phyloP scores from a whole-genome alignment of 306 rosid species.

The Medicago truncatula region DNA sequence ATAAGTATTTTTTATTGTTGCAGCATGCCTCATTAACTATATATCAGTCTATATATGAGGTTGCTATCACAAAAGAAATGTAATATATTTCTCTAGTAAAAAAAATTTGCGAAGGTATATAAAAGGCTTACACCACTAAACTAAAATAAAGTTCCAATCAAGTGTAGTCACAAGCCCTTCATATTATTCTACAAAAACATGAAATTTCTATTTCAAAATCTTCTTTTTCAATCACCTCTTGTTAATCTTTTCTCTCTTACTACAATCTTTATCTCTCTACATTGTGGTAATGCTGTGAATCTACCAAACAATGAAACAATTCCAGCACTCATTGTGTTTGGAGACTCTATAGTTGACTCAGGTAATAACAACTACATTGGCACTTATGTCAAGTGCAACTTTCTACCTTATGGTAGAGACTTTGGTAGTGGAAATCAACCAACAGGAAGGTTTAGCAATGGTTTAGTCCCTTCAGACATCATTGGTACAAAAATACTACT shows the following conservation, averaged over 20 bases:
- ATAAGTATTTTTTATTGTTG: no score
- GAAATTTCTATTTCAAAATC: constrained; percentile 30
- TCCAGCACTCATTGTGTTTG: constrained; percentile 70
- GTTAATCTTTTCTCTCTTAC: constrained; percentile 23
- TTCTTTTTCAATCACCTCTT: background rate
- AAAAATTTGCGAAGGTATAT: background rate
- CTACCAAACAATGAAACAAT: constrained; percentile 52
- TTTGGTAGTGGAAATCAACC: constrained; percentile 52
- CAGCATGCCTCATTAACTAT: no score
- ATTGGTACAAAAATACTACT: constrained; percentile 42
- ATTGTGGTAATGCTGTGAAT: constrained; percentile 13
- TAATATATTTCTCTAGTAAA: no score
- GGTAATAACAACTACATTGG: constrained; percentile 69
- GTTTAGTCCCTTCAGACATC: constrained; percentile 61
- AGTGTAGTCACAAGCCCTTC: background rate
- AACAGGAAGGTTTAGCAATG: constrained; percentile 78
- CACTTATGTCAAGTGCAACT: constrained; percentile 61
- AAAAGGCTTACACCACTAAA: constrained; percentile 4
- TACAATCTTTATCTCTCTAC: constrained; percentile 18
- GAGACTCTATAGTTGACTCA: constrained; percentile 77
- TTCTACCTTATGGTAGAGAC: constrained; percentile 76
- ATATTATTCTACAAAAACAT: constrained; percentile 25
- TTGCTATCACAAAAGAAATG: no score
- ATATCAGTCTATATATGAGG: no score
- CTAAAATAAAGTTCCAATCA: background rate